Evolutionary conservation across 768 basidiomycete genomes (phyloP).

Genomic region (Ramaria rubella): DNA sequence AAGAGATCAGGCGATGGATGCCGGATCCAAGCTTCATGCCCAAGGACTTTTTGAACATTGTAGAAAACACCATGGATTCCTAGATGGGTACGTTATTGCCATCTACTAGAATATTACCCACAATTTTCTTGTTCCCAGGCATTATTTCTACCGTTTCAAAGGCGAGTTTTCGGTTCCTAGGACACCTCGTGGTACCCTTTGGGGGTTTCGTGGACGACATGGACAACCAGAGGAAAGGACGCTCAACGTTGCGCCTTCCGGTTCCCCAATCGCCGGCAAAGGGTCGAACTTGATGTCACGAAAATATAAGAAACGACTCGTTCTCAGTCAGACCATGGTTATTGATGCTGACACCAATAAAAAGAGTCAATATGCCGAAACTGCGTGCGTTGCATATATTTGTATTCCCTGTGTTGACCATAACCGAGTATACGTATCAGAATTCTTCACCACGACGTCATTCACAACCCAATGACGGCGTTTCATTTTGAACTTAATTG

Average conservation of each 20-base stretch:
- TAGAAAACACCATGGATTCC: conserved; percentile 68
- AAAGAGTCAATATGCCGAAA: conserved; percentile 11
- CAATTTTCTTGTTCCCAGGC: conserved; percentile 36
- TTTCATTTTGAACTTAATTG: conserved; percentile 98
- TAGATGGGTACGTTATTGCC: conserved; percentile 74
- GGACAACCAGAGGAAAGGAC: conserved; percentile 1
- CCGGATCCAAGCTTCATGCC: conserved; percentile 69
- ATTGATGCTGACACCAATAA: conserved; percentile 80
- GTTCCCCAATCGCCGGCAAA: conserved; percentile 15
- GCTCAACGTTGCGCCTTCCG: background rate
- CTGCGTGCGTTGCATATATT: conserved; percentile 31
- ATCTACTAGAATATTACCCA: background rate
- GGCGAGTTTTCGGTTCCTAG: conserved; percentile 67
- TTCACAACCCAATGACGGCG: conserved; percentile 89
- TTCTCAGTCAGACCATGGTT: conserved; percentile 84
- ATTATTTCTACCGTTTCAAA: conserved; percentile 83
- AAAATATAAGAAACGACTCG: conserved; percentile 52
- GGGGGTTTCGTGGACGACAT: conserved; percentile 3
- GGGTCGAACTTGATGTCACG: conserved; percentile 33
- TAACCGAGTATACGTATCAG: background rate
- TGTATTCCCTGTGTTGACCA: background rate
- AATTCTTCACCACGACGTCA: conserved; percentile 84
- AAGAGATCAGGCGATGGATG: conserved; percentile 70
- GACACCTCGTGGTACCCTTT: conserved; percentile 44
- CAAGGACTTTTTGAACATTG: conserved; percentile 86